Evolutionary conservation across 2,329 filamentous ascomycete genomes (phyloP), one percentile per base, ranked within the genome.

Genomic region (Xylogone sp.): DNA sequence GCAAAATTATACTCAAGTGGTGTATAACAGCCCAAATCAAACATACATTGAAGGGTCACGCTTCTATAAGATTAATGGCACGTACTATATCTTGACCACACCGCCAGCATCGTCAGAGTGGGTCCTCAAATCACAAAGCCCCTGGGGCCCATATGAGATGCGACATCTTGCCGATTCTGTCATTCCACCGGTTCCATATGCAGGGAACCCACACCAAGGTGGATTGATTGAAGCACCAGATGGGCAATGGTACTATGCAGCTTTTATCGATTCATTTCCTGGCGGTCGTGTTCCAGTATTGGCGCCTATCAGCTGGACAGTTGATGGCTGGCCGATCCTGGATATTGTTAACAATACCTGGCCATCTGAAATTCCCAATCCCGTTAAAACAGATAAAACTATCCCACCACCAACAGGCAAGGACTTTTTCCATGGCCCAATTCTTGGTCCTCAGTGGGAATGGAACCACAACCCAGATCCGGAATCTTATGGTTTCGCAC

Each of bases 401-500:
- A 58, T 62, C 2, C 44, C 54, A 4, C 54, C 57, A 18, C 53
- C 65, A 29, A 65, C 68, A 0, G 71, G 76, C n/a, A 72, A 68
- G 0, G 77, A 83, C 53, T 62, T 53, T 0, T 83, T 83, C 55
- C 46, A 55, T 0, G 75, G 73, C 0, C 58, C 65, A 0, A 55
- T 64, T 0, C 67, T 83, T 1, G 62, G 68, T 5, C 69, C 70
- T 0, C 66, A 73, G 2, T 84, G 77, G 76, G 80, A 84, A 61
- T 84, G 80, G 79, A 84, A 84, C 59, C 81, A 83, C 56, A 83
- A 83, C 61, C 81, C 81, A 0, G 78, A 83, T 50, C 69, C 64
- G 1, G 66, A 62, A 9, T 74, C 72, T 7, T 83, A 65, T 58
- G 61, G 59, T 1, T 67, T 81, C 10, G 62, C 68, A 42, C 66